Percentiles rank a stretch among this genome's conserved stretches.
These are phyloP conservation scores for Lentinula lateritia DNA, from an alignment of 768 basidiomycete species.

Conservation along the genomic window DNA sequence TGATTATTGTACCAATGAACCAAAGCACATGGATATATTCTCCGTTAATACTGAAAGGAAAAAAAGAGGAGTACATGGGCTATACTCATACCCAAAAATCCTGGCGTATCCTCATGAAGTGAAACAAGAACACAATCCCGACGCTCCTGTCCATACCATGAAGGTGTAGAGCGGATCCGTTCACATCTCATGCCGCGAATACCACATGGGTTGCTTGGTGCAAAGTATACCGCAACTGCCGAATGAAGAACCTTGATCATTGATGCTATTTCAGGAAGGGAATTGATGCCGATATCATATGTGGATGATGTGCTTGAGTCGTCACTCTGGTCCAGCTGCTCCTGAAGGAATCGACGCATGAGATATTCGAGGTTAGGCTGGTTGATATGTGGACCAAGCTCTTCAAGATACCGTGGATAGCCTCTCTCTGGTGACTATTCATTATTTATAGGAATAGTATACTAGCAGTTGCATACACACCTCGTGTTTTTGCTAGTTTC, in stretches of 20 bases:
- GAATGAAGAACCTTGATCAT: constrained; percentile 20
- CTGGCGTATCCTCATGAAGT: constrained; percentile 12
- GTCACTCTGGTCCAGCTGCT: constrained; percentile 14
- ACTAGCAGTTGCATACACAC: not conserved
- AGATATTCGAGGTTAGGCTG: constrained; percentile 17
- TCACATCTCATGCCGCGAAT: constrained; percentile 11
- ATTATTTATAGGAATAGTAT: not conserved
- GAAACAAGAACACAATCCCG: constrained; percentile 18
- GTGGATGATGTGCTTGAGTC: not conserved
- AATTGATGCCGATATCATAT: too few relatives aligned
- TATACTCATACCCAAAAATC: constrained; percentile 18
- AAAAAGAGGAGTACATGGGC: constrained; percentile 21
- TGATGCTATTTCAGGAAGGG: constrained; percentile 12
- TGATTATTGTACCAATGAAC: constrained; percentile 22
- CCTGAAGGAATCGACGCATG: constrained; percentile 20
- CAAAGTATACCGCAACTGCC: constrained; percentile 19
- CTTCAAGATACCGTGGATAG: constrained; percentile 5
- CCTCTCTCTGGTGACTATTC: not conserved
- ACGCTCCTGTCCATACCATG: constrained; percentile 10
- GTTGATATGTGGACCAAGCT: constrained; percentile 11
- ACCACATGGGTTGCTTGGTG: constrained; percentile 17
- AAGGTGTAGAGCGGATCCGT: constrained; percentile 13
- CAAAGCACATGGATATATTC: constrained; percentile 20
- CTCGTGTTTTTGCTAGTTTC: constrained; percentile 4
- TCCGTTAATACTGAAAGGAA: constrained; percentile 15